Base-by-base conservation (phyloP, 345 rosid species). In the Tarenaya hassleriana region DNA sequence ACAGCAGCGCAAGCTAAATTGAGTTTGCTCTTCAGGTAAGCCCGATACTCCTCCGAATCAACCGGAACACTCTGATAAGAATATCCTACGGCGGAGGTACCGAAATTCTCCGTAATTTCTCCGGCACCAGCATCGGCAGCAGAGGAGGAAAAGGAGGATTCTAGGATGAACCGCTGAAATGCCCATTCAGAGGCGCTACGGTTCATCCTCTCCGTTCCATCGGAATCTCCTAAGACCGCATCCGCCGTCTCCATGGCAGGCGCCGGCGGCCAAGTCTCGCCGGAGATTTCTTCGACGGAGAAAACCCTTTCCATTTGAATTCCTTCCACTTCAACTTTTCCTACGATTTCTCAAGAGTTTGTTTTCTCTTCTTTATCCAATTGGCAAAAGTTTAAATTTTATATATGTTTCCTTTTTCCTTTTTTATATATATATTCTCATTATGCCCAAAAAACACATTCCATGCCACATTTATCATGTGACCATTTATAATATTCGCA, bases 101-200 rank as follows among this genome's bases (percentile, higher is more conserved):
- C 44, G 55, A 1, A 68, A 83, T 56, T 78, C 82, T 52, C 77
- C 79, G 50, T 3, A 13, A 27, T 16, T 29, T 55, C 61, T 16
- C 48, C 66, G 35, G 56, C 9, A 21, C 21, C 10, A 10, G 37
- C 16, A 32, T 21, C 10, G 16, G 46, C 44, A 40, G 43, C 55
- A 60, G 68, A 40, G 54, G 63, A 50, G n/a, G 77, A 62, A 60
- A 66, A 42, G 51, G 63, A 50, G 10, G 77, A 62, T 47, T 81
- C 88, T 35, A 66, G 80, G 3, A 88, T 69, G 70, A 77, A 78
- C 8, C 71, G 75, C 53, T 83, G 84, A 10, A 92, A 71, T 43
- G 88, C 94, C 94, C 97, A 83, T 40, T 83, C 94, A 1, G 97
- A 85, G 10, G 60, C 68, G 62, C 94, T 92, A 4, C 90, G 79